Base-by-base conservation (phyloP, 2,329 filamentous ascomycete genomes). In the Fusarium phyllophilum region DNA sequence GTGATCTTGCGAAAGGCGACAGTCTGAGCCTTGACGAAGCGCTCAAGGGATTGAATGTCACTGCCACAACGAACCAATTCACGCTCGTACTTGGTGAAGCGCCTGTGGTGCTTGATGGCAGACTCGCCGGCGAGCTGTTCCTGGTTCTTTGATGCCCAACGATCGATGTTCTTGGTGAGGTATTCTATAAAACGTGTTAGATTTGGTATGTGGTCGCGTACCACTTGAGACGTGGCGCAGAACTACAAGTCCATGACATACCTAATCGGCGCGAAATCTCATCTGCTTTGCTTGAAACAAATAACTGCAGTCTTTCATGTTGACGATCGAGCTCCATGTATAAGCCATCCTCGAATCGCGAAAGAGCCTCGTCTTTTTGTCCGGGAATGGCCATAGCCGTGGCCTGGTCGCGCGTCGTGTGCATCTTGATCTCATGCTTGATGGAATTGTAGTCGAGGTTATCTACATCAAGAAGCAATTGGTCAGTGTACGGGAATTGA, bases 401-500 rank as follows among this genome's bases (percentile, higher is more conserved):
- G 55, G 91, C 92, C 77, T 93, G 90, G 81, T 92, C 90, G 49
- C 88, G 89, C 18, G 91, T 92, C 4, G 94, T 97, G 79, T 94
- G 89, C 68, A 89, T 89, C 82, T 96, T 96, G 85, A 97, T 96
- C 78, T 94, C 88, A 81, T 93, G 89, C 83, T 97, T 97, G 73
- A 97, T 88, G 55, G 93, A 93, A 81, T 96, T 94, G 86, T 97
- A 97, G 82, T 96, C 94, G 82, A 97, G 90, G 82, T 97, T 96
- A 81, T 95, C 92, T 94, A 48, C 12, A 24, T 93, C 51, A 22
- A 56, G 39, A 56, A 49, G 55, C 18, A 13, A 49, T 31, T 39
- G n/a, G 57, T 77, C 46, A 70, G 45, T 65, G 33, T 38, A 57
- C 17, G 17, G 20, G 33, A 57, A 24, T 31, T 36, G 14, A 15